Evolutionary conservation across 768 basidiomycete species (phyloP).

Genomic region (Mycena epipterygia): DNA sequence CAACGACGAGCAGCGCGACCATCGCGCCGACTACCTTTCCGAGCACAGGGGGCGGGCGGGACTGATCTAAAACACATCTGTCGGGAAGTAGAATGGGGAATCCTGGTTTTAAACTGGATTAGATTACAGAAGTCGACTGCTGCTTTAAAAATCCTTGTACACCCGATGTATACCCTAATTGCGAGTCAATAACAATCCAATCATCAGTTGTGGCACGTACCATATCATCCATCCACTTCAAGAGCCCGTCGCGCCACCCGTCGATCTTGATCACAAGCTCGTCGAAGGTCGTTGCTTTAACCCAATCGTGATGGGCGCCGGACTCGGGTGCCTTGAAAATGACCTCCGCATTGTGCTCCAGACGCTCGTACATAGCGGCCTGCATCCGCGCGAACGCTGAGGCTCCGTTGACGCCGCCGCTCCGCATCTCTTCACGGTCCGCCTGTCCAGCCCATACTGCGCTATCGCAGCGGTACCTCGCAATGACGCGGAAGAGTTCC

Average conservation of each 20-base stretch:
- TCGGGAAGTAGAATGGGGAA: no score
- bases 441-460: constrained; percentile 11
- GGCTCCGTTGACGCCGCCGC: neutral
- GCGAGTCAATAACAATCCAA: neutral
- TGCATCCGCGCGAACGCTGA: constrained; percentile 9
- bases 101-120: no score
- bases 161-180: neutral
- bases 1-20: no score
- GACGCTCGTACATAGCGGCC: constrained; percentile 9
- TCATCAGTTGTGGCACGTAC: neutral
- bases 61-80: no score
- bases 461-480: neutral
- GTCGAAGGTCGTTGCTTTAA: neutral
- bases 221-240: constrained; percentile 16
- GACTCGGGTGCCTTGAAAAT: constrained; percentile 10
- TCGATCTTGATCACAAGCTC: constrained; percentile 4
- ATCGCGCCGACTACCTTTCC: no score
- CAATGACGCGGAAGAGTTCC: constrained; percentile 6
- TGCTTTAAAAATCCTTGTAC: constrained; percentile 1
- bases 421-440: neutral
- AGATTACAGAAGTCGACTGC: neutral
- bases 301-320: constrained; percentile 21
- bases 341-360: constrained; percentile 7
- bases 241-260: neutral
- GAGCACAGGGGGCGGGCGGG: no score